These are phyloP conservation scores for Colletotrichum echinochloae DNA, from an alignment of 2,329 filamentous ascomycete species.

Conservation along the genomic window DNA sequence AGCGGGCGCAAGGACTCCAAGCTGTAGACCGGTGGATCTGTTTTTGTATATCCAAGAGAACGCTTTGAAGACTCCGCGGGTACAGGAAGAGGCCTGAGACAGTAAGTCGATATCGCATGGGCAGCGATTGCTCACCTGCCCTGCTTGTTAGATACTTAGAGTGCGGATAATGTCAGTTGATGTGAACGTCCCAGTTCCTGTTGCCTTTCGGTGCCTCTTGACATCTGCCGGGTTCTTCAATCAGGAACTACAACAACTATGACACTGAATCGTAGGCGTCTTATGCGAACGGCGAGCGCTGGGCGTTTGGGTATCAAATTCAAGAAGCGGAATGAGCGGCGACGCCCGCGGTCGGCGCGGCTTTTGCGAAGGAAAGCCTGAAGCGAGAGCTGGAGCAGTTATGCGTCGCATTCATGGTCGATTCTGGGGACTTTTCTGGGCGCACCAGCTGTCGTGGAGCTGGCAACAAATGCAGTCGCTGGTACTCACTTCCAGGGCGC, in stretches of 20 bases:
- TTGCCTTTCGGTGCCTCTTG: not conserved
- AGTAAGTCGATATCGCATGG: slow-evolving; percentile 24
- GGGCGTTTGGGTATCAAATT: not conserved
- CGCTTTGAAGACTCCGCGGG: slow-evolving; percentile 23
- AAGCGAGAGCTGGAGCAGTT: too few relatives aligned
- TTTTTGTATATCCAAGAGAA: not conserved
- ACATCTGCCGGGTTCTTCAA: not conserved
- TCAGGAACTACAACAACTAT: not conserved
- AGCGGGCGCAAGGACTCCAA: slow-evolving; percentile 54
- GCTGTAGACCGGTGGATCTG: slow-evolving; percentile 47
- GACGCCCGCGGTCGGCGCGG: too few relatives aligned
- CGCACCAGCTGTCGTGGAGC: too few relatives aligned
- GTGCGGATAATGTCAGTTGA: not conserved
- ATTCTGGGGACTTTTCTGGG: too few relatives aligned
- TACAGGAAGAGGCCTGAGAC: not conserved
- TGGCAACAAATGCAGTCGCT: too few relatives aligned
- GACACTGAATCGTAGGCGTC: too few relatives aligned
- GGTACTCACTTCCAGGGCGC: too few relatives aligned
- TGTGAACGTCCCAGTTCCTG: not conserved
- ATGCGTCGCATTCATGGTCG: too few relatives aligned
- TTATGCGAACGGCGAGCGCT: not conserved
- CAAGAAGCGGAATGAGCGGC: too few relatives aligned
- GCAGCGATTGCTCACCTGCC: slow-evolving; percentile 15
- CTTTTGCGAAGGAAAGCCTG: too few relatives aligned
- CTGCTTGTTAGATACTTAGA: slow-evolving; percentile 20